Percentiles rank a stretch among this genome's conserved stretches.
These are phyloP conservation scores for Cornus controversa DNA, from an alignment of 148 eudicot genomes.

Conservation along the genomic window DNA sequence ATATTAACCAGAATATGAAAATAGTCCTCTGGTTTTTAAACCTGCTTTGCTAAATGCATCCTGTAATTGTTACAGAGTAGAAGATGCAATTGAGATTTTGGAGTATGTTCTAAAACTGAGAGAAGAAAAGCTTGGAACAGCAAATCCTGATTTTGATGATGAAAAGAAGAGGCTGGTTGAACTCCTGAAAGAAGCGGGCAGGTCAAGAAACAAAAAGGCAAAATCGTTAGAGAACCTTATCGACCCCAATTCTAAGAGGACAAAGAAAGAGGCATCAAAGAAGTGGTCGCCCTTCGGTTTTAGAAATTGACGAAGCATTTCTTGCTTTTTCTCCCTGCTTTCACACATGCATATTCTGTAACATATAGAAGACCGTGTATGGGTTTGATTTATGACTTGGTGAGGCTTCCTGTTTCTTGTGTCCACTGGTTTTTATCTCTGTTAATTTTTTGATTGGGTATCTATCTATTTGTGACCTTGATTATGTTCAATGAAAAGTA, in stretches of 20 bases:
- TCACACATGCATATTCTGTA: conserved; percentile 25
- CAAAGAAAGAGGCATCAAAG: conserved; percentile 79
- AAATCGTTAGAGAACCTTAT: conserved; percentile 91
- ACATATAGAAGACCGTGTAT: conserved; percentile 43
- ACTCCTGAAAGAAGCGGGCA: conserved; percentile 92
- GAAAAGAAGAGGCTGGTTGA: conserved; percentile 90
- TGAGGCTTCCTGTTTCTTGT: conserved; percentile 24
- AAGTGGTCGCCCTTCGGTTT: conserved; percentile 88
- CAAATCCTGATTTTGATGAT: conserved; percentile 90
- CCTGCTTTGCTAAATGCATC: background rate
- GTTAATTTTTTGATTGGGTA: conserved; percentile 11
- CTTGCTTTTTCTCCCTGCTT: conserved; percentile 11
- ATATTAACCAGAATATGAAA: background rate
- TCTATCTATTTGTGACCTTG: conserved; percentile 20
- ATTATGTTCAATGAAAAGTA: conserved; percentile 14
- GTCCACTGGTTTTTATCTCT: background rate
- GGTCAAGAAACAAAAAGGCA: conserved; percentile 76
- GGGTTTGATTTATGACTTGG: conserved; percentile 38
- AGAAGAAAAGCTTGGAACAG: conserved; percentile 97
- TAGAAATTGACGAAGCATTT: conserved; percentile 48
- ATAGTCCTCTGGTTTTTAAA: background rate
- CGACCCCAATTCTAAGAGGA: conserved; percentile 81
- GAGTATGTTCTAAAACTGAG: conserved; percentile 94
- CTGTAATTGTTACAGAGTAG: conserved; percentile 51
- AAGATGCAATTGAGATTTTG: conserved; percentile 95